Evolutionary conservation across 306 rosid genomes (phyloP).

Genomic region (Potentilla sterilis): DNA sequence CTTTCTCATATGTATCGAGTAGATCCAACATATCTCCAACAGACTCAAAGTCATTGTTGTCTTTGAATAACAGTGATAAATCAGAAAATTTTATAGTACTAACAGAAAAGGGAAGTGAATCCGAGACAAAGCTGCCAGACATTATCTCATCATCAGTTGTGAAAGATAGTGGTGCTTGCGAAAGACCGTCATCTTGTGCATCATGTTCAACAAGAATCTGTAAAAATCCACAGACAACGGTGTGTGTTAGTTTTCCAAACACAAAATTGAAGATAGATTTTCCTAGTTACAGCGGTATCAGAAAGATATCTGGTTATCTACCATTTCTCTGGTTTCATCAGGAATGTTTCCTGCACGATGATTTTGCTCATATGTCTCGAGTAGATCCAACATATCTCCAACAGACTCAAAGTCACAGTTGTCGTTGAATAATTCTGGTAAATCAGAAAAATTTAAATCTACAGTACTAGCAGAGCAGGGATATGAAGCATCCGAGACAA

Average conservation of each 20-base stretch:
- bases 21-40: background rate
- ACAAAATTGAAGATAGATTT: background rate
- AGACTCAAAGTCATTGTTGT: background rate
- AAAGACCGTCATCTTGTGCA: background rate
- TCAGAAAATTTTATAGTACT: background rate
- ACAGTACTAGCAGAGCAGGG: too few relatives aligned
- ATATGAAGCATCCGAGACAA: too few relatives aligned
- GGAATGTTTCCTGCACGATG: background rate
- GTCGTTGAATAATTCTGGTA: background rate
- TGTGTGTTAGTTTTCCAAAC: background rate
- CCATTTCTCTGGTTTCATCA: background rate
- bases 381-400: background rate
- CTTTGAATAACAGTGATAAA: background rate
- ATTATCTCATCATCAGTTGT: background rate
- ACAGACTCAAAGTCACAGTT: background rate
- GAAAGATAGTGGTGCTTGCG: background rate
- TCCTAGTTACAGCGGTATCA: background rate
- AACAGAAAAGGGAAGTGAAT: too few relatives aligned
- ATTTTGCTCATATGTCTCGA: background rate
- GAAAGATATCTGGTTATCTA: background rate
- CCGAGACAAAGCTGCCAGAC: background rate
- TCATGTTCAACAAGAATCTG: background rate
- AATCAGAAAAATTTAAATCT: too few relatives aligned
- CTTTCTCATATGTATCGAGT: background rate
- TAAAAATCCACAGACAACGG: background rate